Base-by-base conservation (phyloP, 140 eudicot species). In the Stevia rebaudiana region DNA sequence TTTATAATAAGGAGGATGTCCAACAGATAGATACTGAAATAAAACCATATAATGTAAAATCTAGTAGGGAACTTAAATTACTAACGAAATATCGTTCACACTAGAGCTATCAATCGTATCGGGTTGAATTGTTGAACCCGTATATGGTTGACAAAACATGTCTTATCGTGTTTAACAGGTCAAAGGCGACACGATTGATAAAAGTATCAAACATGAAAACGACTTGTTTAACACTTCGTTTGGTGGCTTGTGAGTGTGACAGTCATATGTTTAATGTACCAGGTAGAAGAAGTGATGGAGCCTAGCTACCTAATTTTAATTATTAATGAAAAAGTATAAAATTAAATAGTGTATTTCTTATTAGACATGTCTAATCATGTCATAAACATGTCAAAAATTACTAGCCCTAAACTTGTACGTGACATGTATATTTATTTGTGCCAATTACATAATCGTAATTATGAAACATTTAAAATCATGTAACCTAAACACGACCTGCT, bases 1-100 rank as follows among this genome's bases (percentile, higher is more conserved):
- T 77, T 82, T 90, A 80, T 80, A 90, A 35, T 84, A 90, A 65
- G 94, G 88, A 49, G 97, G 97, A 83, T 90, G 97, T 23, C 88
- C 97, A 55, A 90, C 97, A 15, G 97, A 90, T 67, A 87, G 80
- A 76, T 90, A 90, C 95, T 90, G 83, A 31, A 73, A 72, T 0
- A 22, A 36, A 30, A 65, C 52, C 23, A 0, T 0, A 33, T 28
- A 28, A 3, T 16, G 51, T 13, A 49, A 49, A 19, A 5, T 49
- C 30, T 1, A 49, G n/a, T 19, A 49, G 28, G 25, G 18, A 25
- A 28, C 37, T 51, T 48, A 18, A 17, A 8, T 1, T 48, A 17
- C 13, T 48, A 9, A 48, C 3, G 28, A 25, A 53, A 25, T 23
- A 53, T 12, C 0, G 35, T 23, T 12, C 0, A 11, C 13, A 3